Evolutionary conservation across 352 stramenopile species (phyloP), one percentile per base, ranked within the genome.

Genomic region (Albugo candida): DNA sequence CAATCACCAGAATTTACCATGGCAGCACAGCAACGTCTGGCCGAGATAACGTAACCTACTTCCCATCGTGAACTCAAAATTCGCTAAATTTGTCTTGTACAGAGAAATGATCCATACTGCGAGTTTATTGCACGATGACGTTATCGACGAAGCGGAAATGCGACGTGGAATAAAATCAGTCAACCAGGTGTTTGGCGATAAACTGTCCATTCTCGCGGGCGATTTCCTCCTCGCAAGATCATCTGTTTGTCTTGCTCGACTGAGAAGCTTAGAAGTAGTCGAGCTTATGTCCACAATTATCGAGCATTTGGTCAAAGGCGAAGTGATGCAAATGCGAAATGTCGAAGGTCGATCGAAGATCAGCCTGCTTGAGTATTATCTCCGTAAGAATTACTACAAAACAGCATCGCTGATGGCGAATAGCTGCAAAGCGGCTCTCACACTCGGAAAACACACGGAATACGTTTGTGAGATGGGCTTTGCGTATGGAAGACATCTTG

Each of bases 301-400:
- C 56, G 95, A 99, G 65, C 94, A 99, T 65, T 65, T 99, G 24
- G 94, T 99, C 36, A 94, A 96, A 58, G 95, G 95, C 36, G 95
- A 99, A 61, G 96, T 99, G 56, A 98, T 99, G 94, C 95, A 99
- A 68, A 91, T 98, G 68, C 96, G 97, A 60, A 70, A 87, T 51
- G 17, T 43, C 8, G 68, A 83, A 53, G 64, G 61, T 11, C 60
- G 59, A 35, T 59, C 67, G 35, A 62, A 71, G 39, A 84, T 91
- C 47, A 65, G 70, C 36, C 76, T 83, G 13, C 92, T 98, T 31
- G 86, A 97, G 66, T 93, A 91, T 51, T 99, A 99, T 60, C 62
- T 98, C 31, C 78, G 79, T 36, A 99, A 99, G 63, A 98, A 97
- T 65, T 99, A 96, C 66, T 99, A 98, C 75, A 99, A 99, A 70